A percentile compares a stretch with the other conserved stretches of the same genome.
Conservation (phyloP, 805 yeast genomes). For the Saccharomyces kudriavzevii region DNA sequence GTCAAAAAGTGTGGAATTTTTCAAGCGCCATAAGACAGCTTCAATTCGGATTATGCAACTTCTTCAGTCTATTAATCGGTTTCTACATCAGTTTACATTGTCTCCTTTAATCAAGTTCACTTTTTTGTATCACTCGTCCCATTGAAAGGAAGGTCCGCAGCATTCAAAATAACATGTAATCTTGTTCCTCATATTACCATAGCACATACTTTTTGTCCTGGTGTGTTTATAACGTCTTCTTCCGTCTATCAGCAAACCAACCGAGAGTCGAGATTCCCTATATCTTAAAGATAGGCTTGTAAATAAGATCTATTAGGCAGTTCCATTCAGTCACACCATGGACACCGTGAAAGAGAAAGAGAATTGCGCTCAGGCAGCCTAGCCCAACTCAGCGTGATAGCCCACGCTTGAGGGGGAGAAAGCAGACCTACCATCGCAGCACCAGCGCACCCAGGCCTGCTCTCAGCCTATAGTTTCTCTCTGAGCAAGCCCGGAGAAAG, state of each 20-base stretch:
- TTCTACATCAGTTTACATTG: not conserved
- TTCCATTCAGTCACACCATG: not conserved
- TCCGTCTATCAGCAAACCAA: not conserved
- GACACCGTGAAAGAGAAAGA: not conserved
- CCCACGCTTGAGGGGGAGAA: not conserved
- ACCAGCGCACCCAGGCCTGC: not conserved
- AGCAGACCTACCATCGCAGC: not conserved
- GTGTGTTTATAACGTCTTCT: conserved; percentile 14
- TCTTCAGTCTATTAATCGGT: not conserved
- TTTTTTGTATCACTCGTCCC: not conserved
- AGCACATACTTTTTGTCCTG: conserved; percentile 27
- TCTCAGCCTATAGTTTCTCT: not conserved
- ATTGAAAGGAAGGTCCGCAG: not conserved
- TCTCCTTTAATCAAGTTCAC: not conserved
- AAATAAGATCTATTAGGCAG: not conserved
- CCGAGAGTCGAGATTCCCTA: too few relatives aligned
- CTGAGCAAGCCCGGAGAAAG: not conserved
- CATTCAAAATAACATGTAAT: not conserved
- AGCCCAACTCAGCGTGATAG: not conserved
- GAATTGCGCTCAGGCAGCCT: not conserved
- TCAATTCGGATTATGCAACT: too few relatives aligned
- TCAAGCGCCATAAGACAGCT: not conserved
- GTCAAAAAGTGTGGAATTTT: not conserved
- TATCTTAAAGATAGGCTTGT: not conserved
- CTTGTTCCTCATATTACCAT: not conserved